These are phyloP conservation scores for Backusella circina DNA, from an alignment of 192 early-diverging fungal genomes.

Conservation along the genomic window DNA sequence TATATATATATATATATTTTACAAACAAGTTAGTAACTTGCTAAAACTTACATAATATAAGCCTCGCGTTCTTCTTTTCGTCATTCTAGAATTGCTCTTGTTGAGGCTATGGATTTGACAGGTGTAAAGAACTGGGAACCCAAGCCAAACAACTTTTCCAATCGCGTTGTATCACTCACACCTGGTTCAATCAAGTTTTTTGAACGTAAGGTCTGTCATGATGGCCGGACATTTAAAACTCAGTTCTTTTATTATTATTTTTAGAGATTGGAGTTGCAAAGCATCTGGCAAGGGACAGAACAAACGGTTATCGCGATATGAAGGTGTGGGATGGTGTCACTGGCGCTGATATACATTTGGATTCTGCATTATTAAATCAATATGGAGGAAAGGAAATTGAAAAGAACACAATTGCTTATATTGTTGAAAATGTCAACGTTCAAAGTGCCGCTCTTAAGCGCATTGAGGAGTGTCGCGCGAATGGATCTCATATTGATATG, in stretches of 20 bases:
- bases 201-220: slow-evolving; percentile 29
- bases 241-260: slow-evolving; percentile 1
- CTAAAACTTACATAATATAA: not conserved
- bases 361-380: slow-evolving; percentile 36
- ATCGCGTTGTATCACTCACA: slow-evolving; percentile 82
- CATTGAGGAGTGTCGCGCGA: slow-evolving; percentile 31
- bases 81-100: slow-evolving; percentile 61
- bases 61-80: slow-evolving; percentile 20
- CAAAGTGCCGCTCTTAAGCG: slow-evolving; percentile 63
- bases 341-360: slow-evolving; percentile 63
- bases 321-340: slow-evolving; percentile 79
- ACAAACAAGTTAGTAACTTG: not conserved
- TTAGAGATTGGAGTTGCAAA: slow-evolving; percentile 63
- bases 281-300: slow-evolving; percentile 52
- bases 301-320: slow-evolving; percentile 66
- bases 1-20: too few species aligned
- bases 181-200: slow-evolving; percentile 61
- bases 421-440: slow-evolving; percentile 86
- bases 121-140: slow-evolving; percentile 52
- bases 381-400: not conserved
- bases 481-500: slow-evolving; percentile 52
- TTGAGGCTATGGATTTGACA: slow-evolving; percentile 75
- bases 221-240: not conserved
- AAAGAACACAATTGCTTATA: slow-evolving; percentile 63
- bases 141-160: slow-evolving; percentile 58